phyloP scores from a whole-genome alignment of 192 early-diverging fungal genomes.

The Lobosporangium transversale region DNA sequence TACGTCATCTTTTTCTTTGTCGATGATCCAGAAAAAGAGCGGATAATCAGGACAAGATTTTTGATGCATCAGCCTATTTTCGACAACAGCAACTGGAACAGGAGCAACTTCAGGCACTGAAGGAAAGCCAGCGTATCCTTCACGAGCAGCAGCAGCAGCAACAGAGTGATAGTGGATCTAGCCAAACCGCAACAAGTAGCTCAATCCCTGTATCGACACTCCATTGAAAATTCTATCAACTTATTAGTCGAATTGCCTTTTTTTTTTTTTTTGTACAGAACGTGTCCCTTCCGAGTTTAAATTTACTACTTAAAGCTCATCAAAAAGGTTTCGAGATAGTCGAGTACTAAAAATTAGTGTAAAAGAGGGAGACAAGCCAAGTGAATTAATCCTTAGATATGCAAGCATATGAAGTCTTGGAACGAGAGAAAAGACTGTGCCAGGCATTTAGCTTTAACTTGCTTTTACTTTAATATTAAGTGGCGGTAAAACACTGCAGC shows the following conservation, averaged over 20 bases:
- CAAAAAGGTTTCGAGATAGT: no score
- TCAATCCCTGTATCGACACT: slow-evolving; percentile 7
- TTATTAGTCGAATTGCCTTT: background rate
- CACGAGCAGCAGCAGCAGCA: slow-evolving; percentile 35
- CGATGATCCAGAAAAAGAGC: slow-evolving; percentile 45
- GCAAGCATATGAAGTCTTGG: no score
- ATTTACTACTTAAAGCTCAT: no score
- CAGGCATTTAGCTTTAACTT: no score
- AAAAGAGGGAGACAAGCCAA: no score
- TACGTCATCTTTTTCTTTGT: background rate
- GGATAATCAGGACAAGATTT: slow-evolving; percentile 51
- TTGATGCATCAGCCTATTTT: slow-evolving; percentile 46
- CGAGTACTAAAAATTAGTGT: no score
- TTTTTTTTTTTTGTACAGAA: background rate
- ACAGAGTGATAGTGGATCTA: slow-evolving; percentile 21
- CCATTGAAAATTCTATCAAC: background rate
- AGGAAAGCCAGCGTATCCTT: slow-evolving; percentile 27
- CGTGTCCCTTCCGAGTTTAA: background rate
- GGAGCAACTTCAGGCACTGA: slow-evolving; percentile 35
- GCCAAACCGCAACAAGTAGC: slow-evolving; percentile 9
- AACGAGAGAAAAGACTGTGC: no score
- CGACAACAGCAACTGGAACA: slow-evolving; percentile 48
- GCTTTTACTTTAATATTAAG: no score
- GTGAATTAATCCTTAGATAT: no score
- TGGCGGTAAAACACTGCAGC: no score